Evolutionary conservation across 2,329 filamentous ascomycete species (phyloP), one percentile per base, ranked within the genome.

Genomic region (Exophiala bonariae): DNA sequence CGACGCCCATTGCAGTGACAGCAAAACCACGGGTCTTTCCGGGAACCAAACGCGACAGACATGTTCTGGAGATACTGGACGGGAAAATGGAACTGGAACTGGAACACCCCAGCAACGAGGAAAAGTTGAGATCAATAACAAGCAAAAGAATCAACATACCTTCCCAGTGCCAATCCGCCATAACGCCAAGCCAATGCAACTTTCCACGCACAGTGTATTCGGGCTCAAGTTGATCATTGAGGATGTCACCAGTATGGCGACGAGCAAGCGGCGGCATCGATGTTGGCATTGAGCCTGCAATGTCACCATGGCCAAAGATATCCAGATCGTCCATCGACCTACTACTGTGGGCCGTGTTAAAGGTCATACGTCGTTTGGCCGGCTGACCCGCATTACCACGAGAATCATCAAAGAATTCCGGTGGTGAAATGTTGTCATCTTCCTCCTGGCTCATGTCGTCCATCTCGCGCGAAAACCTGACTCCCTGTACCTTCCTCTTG

Each of bases 81-180:
- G n/a, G n/a, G n/a, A n/a, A n/a, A n/a, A n/a, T n/a, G n/a, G n/a
- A 26, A 26, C 23, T 26, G 23, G 23, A 26, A 26, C 6, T 6
- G 23, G 6, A 26, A 26, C 23, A 26, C 11, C 23, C n/a, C 33
- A 31, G 33, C 35, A 31, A 36, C 37, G 19, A 30, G n/a, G 26
- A 28, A 14, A 11, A 5, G 4, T 34, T n/a, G 11, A 35, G n/a
- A 37, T n/a, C 34, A 16, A 41, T 41, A 54, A 37, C 38, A 18
- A 33, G 30, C 18, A 44, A 41, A 43, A 39, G 30, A 17, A 46
- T 33, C 16, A 32, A 49, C 48, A 58, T 69, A 85, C 83, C 78
- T 75, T 87, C 83, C 83, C 84, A 87, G n/a, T 74, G 70, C 81
- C 81, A 85, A 56, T 86, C 83, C 52, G 77, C 78, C 84, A 87